Evolutionary conservation across 371 early-diverging fungal genomes (phyloP).

Genomic region (Mucor piriformis): DNA sequence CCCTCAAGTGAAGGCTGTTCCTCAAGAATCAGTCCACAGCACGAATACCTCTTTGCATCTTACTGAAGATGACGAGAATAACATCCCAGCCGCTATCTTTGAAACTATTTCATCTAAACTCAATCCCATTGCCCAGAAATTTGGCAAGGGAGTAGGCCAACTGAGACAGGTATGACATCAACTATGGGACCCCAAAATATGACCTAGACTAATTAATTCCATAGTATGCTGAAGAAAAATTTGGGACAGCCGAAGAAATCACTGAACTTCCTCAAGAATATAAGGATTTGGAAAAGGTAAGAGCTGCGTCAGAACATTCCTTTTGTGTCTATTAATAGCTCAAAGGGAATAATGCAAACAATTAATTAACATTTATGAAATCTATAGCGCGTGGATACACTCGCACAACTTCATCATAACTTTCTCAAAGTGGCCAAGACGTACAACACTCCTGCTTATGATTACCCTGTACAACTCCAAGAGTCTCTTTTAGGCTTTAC

Average conservation of each 20-base stretch:
- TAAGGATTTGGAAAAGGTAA: constrained; percentile 77
- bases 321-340: background rate
- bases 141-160: constrained; percentile 78
- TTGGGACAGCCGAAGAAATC: constrained; percentile 79
- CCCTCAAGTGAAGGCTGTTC: background rate
- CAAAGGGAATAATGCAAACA: background rate
- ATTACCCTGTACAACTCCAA: constrained; percentile 77
- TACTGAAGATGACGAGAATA: background rate
- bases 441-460: constrained; percentile 73
- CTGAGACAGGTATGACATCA: constrained; percentile 70
- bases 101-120: constrained; percentile 64
- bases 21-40: background rate
- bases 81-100: constrained; percentile 35
- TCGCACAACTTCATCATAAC: constrained; percentile 65
- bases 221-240: constrained; percentile 88
- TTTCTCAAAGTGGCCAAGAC: constrained; percentile 77
- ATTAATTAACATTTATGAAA: background rate
- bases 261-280: constrained; percentile 94
- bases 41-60: background rate
- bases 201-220: background rate
- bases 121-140: constrained; percentile 74
- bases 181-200: background rate
- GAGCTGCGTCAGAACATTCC: no score
- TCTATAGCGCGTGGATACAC: constrained; percentile 66
- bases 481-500: constrained; percentile 74